Evolutionary conservation across 768 basidiomycete genomes (phyloP), one percentile per base, ranked within the genome.

Genomic region (Termitomyces heimii): DNA sequence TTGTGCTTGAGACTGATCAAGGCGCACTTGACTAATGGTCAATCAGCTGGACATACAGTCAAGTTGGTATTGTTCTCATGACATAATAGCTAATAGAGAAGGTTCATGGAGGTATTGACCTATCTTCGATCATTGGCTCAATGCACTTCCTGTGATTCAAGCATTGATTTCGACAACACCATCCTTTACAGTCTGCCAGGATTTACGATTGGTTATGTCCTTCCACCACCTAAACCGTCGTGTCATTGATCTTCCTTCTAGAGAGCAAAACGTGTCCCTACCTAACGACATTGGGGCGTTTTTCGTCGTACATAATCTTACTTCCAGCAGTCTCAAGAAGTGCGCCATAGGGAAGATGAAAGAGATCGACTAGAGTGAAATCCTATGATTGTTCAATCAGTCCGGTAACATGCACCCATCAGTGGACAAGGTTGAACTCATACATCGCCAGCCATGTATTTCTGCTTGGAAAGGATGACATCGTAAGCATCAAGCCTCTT

Each of bases 381-480:
- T 55, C 49, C 65, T 62, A 45, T 6, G 18, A 31, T 18, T 5
- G 20, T 26, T 40, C 5, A 24, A 20, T 44, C 20, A 47, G 20
- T 44, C 32, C 1, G 26, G 29, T 49, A 24, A 26, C 8, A 14
- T 9, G 49, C 9, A 49, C 6, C 14, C 29, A 29, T 16, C 6
- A 32, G 12, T 31, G 29, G 28, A 28, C 1, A 13, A n/a, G n/a
- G n/a, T 29, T 22, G n/a, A n/a, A n/a, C n/a, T 66, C 76, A 53
- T 58, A 81, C 83, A 60, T 82, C 71, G n/a, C 85, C 85, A 28
- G 80, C 80, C 6, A 84, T 67, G 61, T 83, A 86, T 32, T 72
- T 67, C 34, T 79, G 77, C 65, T 80, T 84, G 20, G 69, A 66
- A 16, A 86, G 71, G 39, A 87, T 80, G 16, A 60, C 63, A 10